phyloP scores from a whole-genome alignment of 140 eudicot genomes.

The Ambrosia hybrid region DNA sequence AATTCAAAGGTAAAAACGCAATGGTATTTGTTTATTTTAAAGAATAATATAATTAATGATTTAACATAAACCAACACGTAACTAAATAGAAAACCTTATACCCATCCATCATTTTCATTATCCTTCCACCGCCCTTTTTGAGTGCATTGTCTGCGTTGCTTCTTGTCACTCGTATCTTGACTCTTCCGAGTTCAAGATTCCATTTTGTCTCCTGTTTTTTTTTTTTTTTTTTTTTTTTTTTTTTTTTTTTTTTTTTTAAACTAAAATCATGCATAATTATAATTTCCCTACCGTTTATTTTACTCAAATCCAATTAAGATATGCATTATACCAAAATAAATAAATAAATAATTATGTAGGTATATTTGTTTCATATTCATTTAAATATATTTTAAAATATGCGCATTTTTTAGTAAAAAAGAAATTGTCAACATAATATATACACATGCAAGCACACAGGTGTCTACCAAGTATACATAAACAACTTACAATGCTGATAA shows the following conservation, averaged over 20 bases:
- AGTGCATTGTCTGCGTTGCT: constrained; percentile 19
- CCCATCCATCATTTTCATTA: constrained; percentile 27
- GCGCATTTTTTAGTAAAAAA: background rate
- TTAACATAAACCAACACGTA: constrained; percentile 20
- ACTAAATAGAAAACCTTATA: constrained; percentile 15
- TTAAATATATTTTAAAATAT: background rate
- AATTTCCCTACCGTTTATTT: background rate
- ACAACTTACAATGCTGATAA: too few species aligned
- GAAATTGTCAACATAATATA: background rate
- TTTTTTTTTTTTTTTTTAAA: background rate
- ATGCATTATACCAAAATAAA: background rate
- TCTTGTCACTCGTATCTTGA: constrained; percentile 32
- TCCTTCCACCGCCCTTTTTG: constrained; percentile 41
- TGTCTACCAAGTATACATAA: background rate
- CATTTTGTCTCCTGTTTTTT: background rate
- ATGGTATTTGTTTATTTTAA: background rate
- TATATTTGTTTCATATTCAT: background rate
- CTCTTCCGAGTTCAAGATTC: constrained; percentile 24
- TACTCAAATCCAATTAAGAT: background rate
- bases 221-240: background rate
- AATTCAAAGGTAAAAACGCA: background rate
- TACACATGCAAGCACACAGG: background rate
- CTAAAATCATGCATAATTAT: background rate
- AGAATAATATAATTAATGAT: background rate
- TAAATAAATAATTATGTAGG: background rate